Base-by-base conservation (phyloP, 257 asterid genomes). In the Gentiana macrophylla region DNA sequence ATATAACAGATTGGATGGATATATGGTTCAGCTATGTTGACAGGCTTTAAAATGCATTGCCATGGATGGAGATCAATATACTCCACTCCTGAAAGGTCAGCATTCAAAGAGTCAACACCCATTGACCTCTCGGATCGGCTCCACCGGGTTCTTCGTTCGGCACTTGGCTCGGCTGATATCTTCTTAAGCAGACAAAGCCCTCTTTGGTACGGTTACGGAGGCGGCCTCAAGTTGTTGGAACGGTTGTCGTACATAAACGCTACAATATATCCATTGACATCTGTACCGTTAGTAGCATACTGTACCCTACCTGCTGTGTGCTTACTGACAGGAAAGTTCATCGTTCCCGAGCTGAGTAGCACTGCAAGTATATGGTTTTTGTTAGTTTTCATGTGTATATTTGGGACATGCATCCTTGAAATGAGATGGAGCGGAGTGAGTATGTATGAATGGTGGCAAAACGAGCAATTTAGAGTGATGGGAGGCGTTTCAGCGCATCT, bases 41-140 rank as follows among this genome's bases (percentile, higher is more conserved):
- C 76, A 33, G 73, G 79, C 7, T 66, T 70, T 48, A 67, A 67
- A 49, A 74, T 74, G 79, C 79, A 74, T 12, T 70, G 75, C 46
- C 79, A 56, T 36, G 79, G 79, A 2, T 74, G 79, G 79, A 56
- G 76, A 55, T 74, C 79, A 43, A 64, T 74, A 3, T 74, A 74
- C 15, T 74, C 76, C 7, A 57, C 56, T 32, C 72, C 76, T 10
- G 44, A 9, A 44, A 63, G 68, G 35, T 55, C 75, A 0, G 71
- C 79, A 63, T 74, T 74, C 43, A 70, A 67, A 45, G 73, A 73
- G 49, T 63, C 73, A 38, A 68, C 79, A 3, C 79, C 79, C 1
- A 62, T 70, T 35, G 70, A 74, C 32, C 71, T 74, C 15, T 66
- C 76, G 12, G 79, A 74, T 50, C 67, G 73, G 44, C 71, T 74